phyloP scores from a whole-genome alignment of 2,329 filamentous ascomycete species.

The Lachnellula subtilissima region DNA sequence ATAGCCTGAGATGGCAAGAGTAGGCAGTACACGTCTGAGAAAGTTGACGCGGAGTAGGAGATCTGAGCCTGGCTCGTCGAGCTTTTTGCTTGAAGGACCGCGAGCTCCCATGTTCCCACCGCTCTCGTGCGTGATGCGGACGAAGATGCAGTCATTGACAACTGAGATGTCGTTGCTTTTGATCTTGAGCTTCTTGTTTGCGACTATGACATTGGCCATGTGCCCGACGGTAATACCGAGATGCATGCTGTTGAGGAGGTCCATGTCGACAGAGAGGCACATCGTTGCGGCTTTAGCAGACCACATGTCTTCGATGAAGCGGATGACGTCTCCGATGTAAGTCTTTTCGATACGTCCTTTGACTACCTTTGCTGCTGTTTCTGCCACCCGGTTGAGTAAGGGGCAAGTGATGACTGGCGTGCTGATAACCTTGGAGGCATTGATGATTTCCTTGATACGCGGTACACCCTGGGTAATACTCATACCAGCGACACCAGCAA shows the following conservation, averaged over 20 bases:
- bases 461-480: constrained; percentile 98
- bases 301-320: constrained; percentile 85
- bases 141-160: constrained; percentile 60
- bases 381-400: constrained; percentile 67
- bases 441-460: constrained; percentile 99
- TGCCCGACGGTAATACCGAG: constrained; percentile 71
- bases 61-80: constrained; percentile 52
- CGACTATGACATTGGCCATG: constrained; percentile 71
- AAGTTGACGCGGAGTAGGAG: constrained; percentile 77
- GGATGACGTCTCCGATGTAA: constrained; percentile 74
- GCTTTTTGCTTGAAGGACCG: constrained; percentile 27
- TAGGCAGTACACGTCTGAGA: constrained; percentile 74
- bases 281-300: constrained; percentile 70
- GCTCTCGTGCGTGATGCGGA: constrained; percentile 59
- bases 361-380: constrained; percentile 80
- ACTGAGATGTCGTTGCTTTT: constrained; percentile 60
- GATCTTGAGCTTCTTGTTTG: constrained; percentile 78
- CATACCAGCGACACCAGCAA: constrained; percentile 98
- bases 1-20: constrained; percentile 86
- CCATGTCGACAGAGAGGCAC: constrained; percentile 74
- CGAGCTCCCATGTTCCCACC: constrained; percentile 34
- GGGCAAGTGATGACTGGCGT: constrained; percentile 91
- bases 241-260: constrained; percentile 73
- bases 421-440: constrained; percentile 88
- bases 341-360: constrained; percentile 96